phyloP scores from a whole-genome alignment of 208 protist species.

The Leishmania aethiopica region DNA sequence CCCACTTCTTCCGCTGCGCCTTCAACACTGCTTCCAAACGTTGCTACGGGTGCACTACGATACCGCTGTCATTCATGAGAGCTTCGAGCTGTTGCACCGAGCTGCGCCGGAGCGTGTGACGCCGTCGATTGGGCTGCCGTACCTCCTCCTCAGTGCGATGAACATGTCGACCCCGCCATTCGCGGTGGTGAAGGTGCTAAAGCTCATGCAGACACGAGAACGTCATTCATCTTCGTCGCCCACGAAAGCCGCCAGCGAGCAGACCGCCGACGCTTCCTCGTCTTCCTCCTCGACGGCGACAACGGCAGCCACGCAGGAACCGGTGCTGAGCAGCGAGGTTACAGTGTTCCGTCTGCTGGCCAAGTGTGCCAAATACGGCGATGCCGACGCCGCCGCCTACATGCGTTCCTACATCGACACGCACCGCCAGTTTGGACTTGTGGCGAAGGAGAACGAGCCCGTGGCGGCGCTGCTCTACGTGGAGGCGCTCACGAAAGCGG shows the following conservation, averaged over 20 bases:
- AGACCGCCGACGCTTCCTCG: background rate
- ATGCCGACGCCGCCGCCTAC: slow-evolving; percentile 47
- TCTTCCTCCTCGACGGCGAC: background rate
- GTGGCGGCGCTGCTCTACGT: slow-evolving; percentile 55
- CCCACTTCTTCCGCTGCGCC: slow-evolving; percentile 67
- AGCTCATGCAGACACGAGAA: slow-evolving; percentile 30
- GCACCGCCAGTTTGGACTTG: slow-evolving; percentile 25
- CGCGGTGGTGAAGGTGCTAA: slow-evolving; percentile 54
- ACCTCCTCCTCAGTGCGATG: slow-evolving; percentile 67
- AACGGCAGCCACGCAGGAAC: slow-evolving; percentile 3
- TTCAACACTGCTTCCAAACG: slow-evolving; percentile 87
- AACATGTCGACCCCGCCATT: slow-evolving; percentile 66
- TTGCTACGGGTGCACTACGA: slow-evolving; percentile 79
- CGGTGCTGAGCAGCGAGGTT: slow-evolving; percentile 68
- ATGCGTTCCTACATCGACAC: slow-evolving; percentile 45
- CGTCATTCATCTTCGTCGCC: background rate
- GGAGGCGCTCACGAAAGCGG: slow-evolving; percentile 44
- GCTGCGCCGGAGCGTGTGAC: slow-evolving; percentile 50
- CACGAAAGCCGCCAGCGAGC: background rate
- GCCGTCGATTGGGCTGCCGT: slow-evolving; percentile 65
- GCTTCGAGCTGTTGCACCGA: slow-evolving; percentile 56
- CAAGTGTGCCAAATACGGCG: slow-evolving; percentile 74
- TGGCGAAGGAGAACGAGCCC: slow-evolving; percentile 42
- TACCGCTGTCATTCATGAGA: slow-evolving; percentile 58
- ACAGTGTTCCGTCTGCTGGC: slow-evolving; percentile 77